phyloP scores from a whole-genome alignment of 2,329 filamentous ascomycete species.

The Verticillium klebahnii region DNA sequence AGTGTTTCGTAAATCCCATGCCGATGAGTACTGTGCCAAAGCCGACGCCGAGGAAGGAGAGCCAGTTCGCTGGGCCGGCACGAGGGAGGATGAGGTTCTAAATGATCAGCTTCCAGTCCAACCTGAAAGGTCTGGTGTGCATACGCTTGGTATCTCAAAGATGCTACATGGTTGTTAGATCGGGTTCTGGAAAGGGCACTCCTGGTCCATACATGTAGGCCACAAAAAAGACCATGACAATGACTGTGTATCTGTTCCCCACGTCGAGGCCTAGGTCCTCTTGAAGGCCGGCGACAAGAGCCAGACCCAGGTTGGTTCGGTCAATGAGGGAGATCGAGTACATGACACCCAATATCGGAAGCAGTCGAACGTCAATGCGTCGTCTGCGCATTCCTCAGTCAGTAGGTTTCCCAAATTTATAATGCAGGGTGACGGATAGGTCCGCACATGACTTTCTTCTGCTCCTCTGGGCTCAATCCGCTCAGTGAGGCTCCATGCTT shows the following conservation, averaged over 20 bases:
- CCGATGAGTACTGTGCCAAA: conserved; percentile 20
- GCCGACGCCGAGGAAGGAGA: conserved; percentile 18
- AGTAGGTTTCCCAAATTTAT: background rate
- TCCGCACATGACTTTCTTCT: conserved; percentile 7
- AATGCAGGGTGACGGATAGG: background rate
- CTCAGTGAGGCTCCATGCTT: background rate
- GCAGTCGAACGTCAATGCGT: conserved; percentile 27
- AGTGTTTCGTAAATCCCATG: conserved; percentile 25
- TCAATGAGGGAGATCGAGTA: conserved; percentile 15
- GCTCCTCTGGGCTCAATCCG: conserved; percentile 3
- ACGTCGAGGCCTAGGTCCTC: conserved; percentile 11
- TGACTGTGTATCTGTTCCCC: conserved; percentile 10
- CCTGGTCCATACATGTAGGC: conserved; percentile 15
- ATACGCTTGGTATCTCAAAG: conserved; percentile 15
- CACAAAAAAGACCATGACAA: conserved; percentile 16
- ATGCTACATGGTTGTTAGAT: background rate
- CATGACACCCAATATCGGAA: conserved; percentile 26
- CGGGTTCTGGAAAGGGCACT: background rate
- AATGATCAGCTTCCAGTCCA: background rate
- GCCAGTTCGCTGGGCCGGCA: conserved; percentile 20
- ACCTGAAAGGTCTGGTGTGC: conserved; percentile 6
- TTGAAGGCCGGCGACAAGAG: conserved; percentile 13
- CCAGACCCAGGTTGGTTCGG: conserved; percentile 11
- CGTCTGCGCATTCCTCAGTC: conserved; percentile 1
- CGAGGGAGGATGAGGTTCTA: conserved; percentile 21